phyloP scores from a whole-genome alignment of 1,284 basidiomycete species.

The Ceratobasidium sp. region DNA sequence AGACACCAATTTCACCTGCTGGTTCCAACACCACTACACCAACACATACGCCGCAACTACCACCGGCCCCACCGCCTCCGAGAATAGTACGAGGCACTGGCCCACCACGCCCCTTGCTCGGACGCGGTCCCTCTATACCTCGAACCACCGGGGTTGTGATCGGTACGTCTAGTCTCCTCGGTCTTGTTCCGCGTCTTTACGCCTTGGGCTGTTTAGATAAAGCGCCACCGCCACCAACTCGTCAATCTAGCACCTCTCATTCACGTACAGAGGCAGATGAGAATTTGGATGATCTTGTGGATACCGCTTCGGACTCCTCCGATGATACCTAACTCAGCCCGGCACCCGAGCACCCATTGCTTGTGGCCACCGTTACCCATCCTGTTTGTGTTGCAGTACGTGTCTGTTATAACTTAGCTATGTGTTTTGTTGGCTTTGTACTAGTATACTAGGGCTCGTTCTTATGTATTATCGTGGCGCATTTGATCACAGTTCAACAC shows the following conservation, averaged over 20 bases:
- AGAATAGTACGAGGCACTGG: slow-evolving; percentile 44
- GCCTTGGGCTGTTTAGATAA: slow-evolving; percentile 10
- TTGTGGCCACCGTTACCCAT: slow-evolving; percentile 8
- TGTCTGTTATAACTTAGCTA: not conserved
- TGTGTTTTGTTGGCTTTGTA: slow-evolving; percentile 9
- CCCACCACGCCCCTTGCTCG: slow-evolving; percentile 44
- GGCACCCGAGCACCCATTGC: not conserved
- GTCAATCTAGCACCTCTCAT: slow-evolving; percentile 32
- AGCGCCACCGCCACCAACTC: slow-evolving; percentile 30
- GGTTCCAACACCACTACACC: slow-evolving; percentile 62
- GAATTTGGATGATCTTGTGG: slow-evolving; percentile 41
- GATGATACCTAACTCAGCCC: slow-evolving; percentile 36
- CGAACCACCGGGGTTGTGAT: slow-evolving; percentile 71
- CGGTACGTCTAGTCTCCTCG: slow-evolving; percentile 53
- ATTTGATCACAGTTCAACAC: no score
- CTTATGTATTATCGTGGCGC: not conserved
- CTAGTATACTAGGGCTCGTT: not conserved
- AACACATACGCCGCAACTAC: slow-evolving; percentile 57
- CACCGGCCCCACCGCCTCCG: slow-evolving; percentile 57
- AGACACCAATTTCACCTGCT: slow-evolving; percentile 69
- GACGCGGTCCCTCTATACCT: slow-evolving; percentile 50
- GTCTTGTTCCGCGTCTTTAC: not conserved
- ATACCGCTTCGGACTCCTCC: slow-evolving; percentile 45
- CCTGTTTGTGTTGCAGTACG: not conserved
- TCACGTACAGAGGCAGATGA: slow-evolving; percentile 36